Evolutionary conservation across 768 basidiomycete genomes (phyloP), one percentile per base, ranked within the genome.

Genomic region (Collybia mongolica): DNA sequence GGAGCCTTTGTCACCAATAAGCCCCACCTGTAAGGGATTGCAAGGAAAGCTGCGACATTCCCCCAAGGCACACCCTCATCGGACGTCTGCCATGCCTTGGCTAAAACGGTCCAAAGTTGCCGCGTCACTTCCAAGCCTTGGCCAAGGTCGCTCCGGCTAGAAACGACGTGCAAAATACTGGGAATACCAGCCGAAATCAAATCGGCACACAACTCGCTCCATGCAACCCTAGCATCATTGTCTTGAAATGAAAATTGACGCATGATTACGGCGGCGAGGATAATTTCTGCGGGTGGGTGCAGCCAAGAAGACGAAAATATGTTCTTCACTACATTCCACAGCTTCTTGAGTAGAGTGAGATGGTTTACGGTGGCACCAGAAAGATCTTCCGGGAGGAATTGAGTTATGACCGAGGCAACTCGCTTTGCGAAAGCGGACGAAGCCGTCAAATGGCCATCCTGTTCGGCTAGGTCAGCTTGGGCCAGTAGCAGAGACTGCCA

Each of bases 401-500:
- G 61, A 9, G 55, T 54, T 6, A 83, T 51, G 18, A 73, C 61
- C 2, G 61, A 53, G 0, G 72, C 68, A 2, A 75, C 55, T 39
- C 58, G 64, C 14, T 54, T 61, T 14, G 73, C 65, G 44, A 74
- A 65, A 3, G 66, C 57, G 0, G 72, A 49, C 15, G 68, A 52
- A 2, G 72, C 54, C 1, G 71, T 66, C 11, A 73, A 57, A 54
- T 74, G 70, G 1, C 63, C 64, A 26, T 60, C 60, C 18, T 62
- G 70, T 48, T 76, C 71, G 0, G 72, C 70, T 9, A 77, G 59
- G 44, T 76, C 72, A 8, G 76, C 66, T 38, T 73, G 76, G 15
- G 66, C 74, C 20, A 82, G 72, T n/a, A 88, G 64, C 15, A 87
- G 69, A 0, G 77, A 73, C 53, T 79, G 72, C 85, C 85, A 87